These are phyloP conservation scores for Penicillium concentricum DNA, from an alignment of 2,329 filamentous ascomycete genomes.

Conservation along the genomic window DNA sequence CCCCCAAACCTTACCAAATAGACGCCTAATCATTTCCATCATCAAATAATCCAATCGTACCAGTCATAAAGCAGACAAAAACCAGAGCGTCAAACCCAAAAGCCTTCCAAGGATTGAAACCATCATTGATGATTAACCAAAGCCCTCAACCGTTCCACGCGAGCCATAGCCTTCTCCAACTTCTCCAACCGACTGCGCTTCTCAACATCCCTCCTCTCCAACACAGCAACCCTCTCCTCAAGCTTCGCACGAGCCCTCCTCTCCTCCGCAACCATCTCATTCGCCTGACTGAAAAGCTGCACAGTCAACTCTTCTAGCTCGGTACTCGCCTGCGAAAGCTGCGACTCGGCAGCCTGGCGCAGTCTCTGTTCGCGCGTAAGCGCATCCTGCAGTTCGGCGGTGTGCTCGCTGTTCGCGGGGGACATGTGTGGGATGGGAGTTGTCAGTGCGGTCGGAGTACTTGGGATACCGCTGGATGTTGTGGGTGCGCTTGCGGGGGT, in stretches of 20 bases:
- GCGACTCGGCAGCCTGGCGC: conserved; percentile 58
- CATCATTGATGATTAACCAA: conserved; percentile 45
- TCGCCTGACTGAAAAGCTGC: conserved; percentile 62
- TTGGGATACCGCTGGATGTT: conserved; percentile 21
- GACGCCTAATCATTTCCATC: conserved; percentile 12
- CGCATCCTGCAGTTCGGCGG: conserved; percentile 51
- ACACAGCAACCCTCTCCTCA: conserved; percentile 47
- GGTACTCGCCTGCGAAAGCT: conserved; percentile 53
- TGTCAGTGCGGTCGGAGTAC: conserved; percentile 10
- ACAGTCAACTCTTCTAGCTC: conserved; percentile 63
- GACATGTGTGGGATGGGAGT: conserved; percentile 16
- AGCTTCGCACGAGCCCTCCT: conserved; percentile 56
- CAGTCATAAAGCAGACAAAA: neutral
- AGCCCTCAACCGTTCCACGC: conserved; percentile 58
- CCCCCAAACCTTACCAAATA: conserved; percentile 1
- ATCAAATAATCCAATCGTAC: conserved; percentile 11
- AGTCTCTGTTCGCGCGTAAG: conserved; percentile 56
- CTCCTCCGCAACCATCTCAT: conserved; percentile 66
- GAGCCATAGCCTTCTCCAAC: conserved; percentile 56
- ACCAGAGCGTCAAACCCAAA: no score
- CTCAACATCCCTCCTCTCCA: conserved; percentile 49
- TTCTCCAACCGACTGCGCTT: conserved; percentile 54
- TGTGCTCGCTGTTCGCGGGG: conserved; percentile 25
- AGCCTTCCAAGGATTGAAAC: neutral
- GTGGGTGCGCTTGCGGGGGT: conserved; percentile 28